Evolutionary conservation across 1,139 yeast genomes (phyloP).

Genomic region (Saccharomyces hybrid): DNA sequence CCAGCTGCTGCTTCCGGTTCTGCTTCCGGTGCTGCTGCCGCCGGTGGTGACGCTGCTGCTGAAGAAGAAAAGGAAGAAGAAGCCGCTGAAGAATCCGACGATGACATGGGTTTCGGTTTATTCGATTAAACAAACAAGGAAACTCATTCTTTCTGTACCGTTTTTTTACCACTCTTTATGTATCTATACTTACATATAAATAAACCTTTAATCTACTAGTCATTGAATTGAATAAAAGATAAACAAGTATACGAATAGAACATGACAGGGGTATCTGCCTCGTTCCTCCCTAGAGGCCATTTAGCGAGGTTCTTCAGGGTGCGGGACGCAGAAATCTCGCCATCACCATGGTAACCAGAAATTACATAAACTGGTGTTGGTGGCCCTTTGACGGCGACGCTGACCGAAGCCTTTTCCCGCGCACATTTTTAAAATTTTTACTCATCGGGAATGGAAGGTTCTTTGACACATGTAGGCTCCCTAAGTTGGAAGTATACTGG

Average conservation of each 20-base stretch:
- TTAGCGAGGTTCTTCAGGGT: not conserved
- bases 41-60: slow-evolving; percentile 53
- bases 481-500: not conserved
- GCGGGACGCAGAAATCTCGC: not conserved
- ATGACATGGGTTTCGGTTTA: slow-evolving; percentile 78
- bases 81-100: slow-evolving; percentile 56
- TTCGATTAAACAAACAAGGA: slow-evolving; percentile 42
- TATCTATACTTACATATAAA: not conserved
- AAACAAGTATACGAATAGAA: not conserved
- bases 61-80: slow-evolving; percentile 49
- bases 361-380: not conserved
- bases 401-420: not conserved
- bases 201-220: not conserved
- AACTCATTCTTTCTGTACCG: not conserved
- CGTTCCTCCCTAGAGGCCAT: not conserved
- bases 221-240: not conserved
- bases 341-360: not conserved
- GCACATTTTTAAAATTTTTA: not conserved
- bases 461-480: slow-evolving; percentile 1
- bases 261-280: not conserved
- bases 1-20: slow-evolving; percentile 55
- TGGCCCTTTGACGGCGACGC: not conserved
- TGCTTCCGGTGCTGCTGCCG: slow-evolving; percentile 49
- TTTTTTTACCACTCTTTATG: not conserved
- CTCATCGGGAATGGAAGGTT: not conserved